Conservation (phyloP, 1,284 basidiomycete genomes). For the Anthracocystis panici-leucophaei region DNA sequence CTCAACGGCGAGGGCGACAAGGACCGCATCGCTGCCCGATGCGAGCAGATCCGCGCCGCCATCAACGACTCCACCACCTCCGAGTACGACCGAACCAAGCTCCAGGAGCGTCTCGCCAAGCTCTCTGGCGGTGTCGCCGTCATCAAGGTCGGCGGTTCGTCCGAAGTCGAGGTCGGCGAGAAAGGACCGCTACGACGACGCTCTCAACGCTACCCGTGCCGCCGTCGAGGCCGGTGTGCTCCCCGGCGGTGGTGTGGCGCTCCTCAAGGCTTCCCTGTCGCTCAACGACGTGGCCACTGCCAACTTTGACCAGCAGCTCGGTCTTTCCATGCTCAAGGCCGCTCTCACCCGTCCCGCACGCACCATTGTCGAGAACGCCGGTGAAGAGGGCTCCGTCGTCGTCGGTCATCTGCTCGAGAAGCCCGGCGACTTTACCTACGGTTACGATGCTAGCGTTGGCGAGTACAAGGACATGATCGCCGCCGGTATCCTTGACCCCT, state of each 20-base stretch:
- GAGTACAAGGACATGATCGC: slow-evolving; percentile 96
- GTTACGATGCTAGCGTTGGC: slow-evolving; percentile 90
- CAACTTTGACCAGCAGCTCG: slow-evolving; percentile 98
- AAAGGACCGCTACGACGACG: slow-evolving; percentile 99
- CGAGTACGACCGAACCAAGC: slow-evolving; percentile 94
- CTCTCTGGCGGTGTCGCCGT: slow-evolving; percentile 95
- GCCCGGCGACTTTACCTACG: slow-evolving; percentile 71
- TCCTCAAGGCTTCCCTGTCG: slow-evolving; percentile 87
- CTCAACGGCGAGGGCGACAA: slow-evolving; percentile 81
- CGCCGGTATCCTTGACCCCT: slow-evolving; percentile 83
- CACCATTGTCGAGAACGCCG: slow-evolving; percentile 93
- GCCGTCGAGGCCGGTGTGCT: slow-evolving; percentile 98
- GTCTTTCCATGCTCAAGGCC: slow-evolving; percentile 90
- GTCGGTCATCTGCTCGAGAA: slow-evolving; percentile 76
- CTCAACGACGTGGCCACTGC: slow-evolving; percentile 82
- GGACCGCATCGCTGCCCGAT: slow-evolving; percentile 71
- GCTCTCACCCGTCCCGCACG: slow-evolving; percentile 83
- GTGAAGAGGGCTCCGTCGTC: slow-evolving; percentile 92
- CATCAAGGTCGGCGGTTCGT: slow-evolving; percentile 94
- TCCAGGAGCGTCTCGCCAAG: slow-evolving; percentile 97
- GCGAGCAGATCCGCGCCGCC: slow-evolving; percentile 92
- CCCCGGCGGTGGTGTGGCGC: slow-evolving; percentile 86
- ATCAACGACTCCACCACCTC: slow-evolving; percentile 86
- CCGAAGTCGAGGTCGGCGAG: slow-evolving; percentile 96
- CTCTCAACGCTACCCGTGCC: slow-evolving; percentile 94